phyloP scores from a whole-genome alignment of 345 rosid genomes.

The Lepidium didymum region DNA sequence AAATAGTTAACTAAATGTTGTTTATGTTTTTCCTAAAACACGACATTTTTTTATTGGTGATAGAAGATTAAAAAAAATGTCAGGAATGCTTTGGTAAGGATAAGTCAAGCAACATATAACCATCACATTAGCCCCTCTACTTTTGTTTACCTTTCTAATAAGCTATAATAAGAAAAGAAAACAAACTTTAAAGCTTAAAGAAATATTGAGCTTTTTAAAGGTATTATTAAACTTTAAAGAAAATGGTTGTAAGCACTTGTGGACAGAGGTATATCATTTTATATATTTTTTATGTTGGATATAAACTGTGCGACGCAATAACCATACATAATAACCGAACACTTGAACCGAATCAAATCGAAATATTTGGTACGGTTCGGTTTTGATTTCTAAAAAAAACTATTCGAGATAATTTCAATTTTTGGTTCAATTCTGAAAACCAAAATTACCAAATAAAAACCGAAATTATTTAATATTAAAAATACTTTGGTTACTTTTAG shows the following conservation, averaged over 20 bases:
- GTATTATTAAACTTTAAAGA: background rate
- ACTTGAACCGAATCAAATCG: no score
- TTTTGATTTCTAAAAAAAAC: no score
- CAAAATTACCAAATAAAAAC: no score
- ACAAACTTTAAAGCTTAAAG: background rate
- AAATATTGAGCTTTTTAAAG: background rate
- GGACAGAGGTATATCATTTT: no score
- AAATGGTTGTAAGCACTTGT: background rate
- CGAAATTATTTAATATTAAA: no score
- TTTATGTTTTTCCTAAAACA: background rate
- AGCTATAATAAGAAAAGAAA: background rate
- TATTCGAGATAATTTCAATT: no score
- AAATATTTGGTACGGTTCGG: no score
- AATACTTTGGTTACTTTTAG: no score
- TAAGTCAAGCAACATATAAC: slow-evolving; percentile 1
- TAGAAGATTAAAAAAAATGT: background rate
- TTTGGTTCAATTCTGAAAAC: no score
- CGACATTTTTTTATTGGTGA: background rate
- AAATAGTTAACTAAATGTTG: background rate
- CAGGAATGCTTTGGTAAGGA: background rate
- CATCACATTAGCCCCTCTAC: background rate
- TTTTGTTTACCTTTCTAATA: background rate
- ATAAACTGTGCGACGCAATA: no score
- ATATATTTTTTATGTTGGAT: no score
- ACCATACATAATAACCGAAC: no score